A percentile compares a stretch with the other conserved stretches of the same genome.
Conservation (phyloP, 768 basidiomycete species). For the Xerocomellus intermedius region DNA sequence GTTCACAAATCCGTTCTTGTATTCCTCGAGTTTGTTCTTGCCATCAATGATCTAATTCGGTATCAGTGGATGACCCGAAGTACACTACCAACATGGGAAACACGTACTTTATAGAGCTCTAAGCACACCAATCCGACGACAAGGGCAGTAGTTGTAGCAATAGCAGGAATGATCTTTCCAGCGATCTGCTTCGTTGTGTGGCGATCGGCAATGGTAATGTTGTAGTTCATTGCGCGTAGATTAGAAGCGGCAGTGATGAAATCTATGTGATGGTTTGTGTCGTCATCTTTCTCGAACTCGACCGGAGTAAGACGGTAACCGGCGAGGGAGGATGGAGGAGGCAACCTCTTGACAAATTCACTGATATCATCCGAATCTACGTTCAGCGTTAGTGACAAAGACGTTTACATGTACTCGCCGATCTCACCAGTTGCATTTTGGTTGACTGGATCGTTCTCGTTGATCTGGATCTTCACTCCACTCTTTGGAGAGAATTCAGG, state of each 20-base stretch:
- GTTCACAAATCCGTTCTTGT: slow-evolving; percentile 99
- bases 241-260: slow-evolving; percentile 98
- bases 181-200: slow-evolving; percentile 97
- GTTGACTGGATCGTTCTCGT: slow-evolving; percentile 84
- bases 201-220: slow-evolving; percentile 78
- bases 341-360: slow-evolving; percentile 66
- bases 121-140: slow-evolving; percentile 95
- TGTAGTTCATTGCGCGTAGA: slow-evolving; percentile 93
- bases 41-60: slow-evolving; percentile 81
- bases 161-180: slow-evolving; percentile 98
- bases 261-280: slow-evolving; percentile 96
- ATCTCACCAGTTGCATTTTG: slow-evolving; percentile 39
- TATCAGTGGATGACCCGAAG: slow-evolving; percentile 1
- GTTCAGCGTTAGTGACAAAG: slow-evolving; percentile 3
- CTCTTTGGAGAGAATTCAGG: slow-evolving; percentile 93
- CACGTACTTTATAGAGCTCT: slow-evolving; percentile 88
- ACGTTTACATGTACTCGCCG: background rate
- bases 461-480: slow-evolving; percentile 91
- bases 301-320: slow-evolving; percentile 96
- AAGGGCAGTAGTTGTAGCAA: slow-evolving; percentile 96
- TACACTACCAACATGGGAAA: background rate
- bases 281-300: slow-evolving; percentile 99
- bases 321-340: slow-evolving; percentile 85
- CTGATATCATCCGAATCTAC: slow-evolving; percentile 51
- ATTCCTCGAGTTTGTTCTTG: slow-evolving; percentile 89